Conservation (phyloP, 805 yeast genomes). For the Sugiyamaella valdiviana region DNA sequence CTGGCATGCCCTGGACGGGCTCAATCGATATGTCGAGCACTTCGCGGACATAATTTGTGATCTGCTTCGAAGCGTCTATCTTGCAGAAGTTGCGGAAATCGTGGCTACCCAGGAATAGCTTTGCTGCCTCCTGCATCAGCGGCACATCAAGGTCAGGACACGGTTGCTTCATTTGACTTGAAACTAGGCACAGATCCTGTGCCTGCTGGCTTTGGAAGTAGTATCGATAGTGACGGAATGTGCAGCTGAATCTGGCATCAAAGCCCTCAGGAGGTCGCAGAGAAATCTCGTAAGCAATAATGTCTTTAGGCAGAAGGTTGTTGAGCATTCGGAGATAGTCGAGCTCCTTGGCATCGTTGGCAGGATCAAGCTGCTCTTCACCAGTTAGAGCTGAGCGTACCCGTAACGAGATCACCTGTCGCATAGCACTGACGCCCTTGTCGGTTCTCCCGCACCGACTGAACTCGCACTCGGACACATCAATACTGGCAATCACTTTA, state of each 20-base stretch:
- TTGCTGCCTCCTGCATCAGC: constrained; percentile 64
- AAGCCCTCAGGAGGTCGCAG: constrained; percentile 76
- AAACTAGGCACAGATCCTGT: not conserved
- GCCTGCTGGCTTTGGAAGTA: constrained; percentile 40
- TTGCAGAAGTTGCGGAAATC: constrained; percentile 95
- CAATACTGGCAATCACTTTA: constrained; percentile 50
- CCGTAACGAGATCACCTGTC: constrained; percentile 78
- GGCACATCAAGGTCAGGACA: constrained; percentile 47
- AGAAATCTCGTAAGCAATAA: constrained; percentile 74
- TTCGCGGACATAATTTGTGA: constrained; percentile 65
- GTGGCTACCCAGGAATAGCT: constrained; percentile 59
- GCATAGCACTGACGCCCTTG: constrained; percentile 94
- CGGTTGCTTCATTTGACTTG: not conserved
- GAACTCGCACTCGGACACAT: constrained; percentile 60
- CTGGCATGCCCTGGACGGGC: constrained; percentile 28
- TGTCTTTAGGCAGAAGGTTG: constrained; percentile 71
- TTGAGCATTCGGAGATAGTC: constrained; percentile 74
- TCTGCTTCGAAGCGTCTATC: constrained; percentile 89
- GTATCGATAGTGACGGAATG: constrained; percentile 80
- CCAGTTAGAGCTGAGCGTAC: constrained; percentile 61
- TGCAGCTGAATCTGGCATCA: constrained; percentile 90
- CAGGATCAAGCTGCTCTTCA: constrained; percentile 56
- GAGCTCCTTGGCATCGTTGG: constrained; percentile 59
- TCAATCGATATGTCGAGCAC: constrained; percentile 50
- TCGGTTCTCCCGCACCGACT: constrained; percentile 95